These are phyloP conservation scores for Sporothrix pseudoabietina DNA, from an alignment of 2,329 filamentous ascomycete genomes.

Conservation along the genomic window DNA sequence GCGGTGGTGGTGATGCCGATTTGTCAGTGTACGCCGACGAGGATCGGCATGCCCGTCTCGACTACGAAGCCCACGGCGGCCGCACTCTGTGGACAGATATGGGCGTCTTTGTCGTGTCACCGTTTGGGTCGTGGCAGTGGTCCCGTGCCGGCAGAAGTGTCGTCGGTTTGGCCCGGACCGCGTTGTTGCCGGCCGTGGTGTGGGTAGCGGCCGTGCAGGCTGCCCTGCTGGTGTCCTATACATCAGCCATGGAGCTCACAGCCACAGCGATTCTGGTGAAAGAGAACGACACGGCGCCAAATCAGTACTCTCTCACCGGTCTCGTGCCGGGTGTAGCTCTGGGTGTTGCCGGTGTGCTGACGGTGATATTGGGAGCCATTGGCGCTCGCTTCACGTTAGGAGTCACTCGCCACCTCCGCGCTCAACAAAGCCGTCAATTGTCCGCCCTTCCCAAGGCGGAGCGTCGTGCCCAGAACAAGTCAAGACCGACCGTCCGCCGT, in stretches of 20 bases:
- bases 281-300: neutral
- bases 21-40: conserved; percentile 36
- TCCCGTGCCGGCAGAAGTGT: conserved; percentile 36
- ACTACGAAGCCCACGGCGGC: conserved; percentile 34
- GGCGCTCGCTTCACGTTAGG: conserved; percentile 40
- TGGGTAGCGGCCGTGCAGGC: conserved; percentile 42
- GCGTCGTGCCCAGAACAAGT: neutral
- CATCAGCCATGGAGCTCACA: conserved; percentile 40
- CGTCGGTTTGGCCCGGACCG: conserved; percentile 41
- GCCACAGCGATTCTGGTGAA: conserved; percentile 37
- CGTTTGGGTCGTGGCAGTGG: conserved; percentile 37
- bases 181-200: conserved; percentile 42
- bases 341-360: conserved; percentile 25
- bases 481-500: conserved; percentile 30
- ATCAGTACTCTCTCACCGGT: conserved; percentile 36
- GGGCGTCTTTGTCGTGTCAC: conserved; percentile 35
- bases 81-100: conserved; percentile 42
- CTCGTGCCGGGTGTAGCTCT: conserved; percentile 35
- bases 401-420: conserved; percentile 37
- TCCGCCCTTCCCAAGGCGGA: neutral
- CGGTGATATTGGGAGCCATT: conserved; percentile 38
- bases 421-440: conserved; percentile 28
- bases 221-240: conserved; percentile 37
- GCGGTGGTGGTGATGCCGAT: neutral
- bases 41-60: conserved; percentile 30